Evolutionary conservation across 805 yeast genomes (phyloP), one percentile per base, ranked within the genome.

Genomic region (Wickerhamomyces queroliae): DNA sequence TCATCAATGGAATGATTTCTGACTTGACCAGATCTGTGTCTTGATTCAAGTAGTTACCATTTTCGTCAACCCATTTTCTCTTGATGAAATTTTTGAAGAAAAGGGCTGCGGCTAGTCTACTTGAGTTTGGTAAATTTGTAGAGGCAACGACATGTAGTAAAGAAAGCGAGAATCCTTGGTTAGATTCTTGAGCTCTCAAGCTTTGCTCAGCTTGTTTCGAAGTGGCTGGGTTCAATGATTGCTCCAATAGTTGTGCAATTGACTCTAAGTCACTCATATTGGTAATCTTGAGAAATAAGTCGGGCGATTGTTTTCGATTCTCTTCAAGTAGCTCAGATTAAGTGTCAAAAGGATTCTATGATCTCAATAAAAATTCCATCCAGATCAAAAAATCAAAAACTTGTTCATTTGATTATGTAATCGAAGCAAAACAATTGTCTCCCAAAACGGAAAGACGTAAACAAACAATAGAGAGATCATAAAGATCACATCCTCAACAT

Each of bases 41-140:
- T 2, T 80, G 69, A 22, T 90, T 66, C 41, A 79, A 54, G 56
- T 93, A 81, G 37, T 73, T 74, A 7, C 99, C 98, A 39, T 86
- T 83, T 48, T 87, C 95, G 60, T 89, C 89, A 37, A 84, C 80
- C 97, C 96, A 93, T 50, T 75, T 81, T 37, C 96, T 69, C 52
- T 76, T 82, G 46, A 93, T 72, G 45, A 88, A 73, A 59, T 93
- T 93, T 59, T 93, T 93, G 65, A 93, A 88, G 62, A 83, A 89
- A 38, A 95, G 66, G 1, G 96, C 88, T 16, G 86, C 95, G 1
- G 99, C 96, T 35, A 90, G 66, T 45, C 97, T 71, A 1, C 83
- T 75, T 2, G 84, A 66, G 5, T 60, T 56, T 3, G 74, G 70
- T 31, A 80, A 54, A 31, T 70, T 69, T 23, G 67, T 55, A 13